These are phyloP conservation scores for Sporisorium scitamineum DNA, from an alignment of 1,284 basidiomycete genomes.

Conservation along the genomic window DNA sequence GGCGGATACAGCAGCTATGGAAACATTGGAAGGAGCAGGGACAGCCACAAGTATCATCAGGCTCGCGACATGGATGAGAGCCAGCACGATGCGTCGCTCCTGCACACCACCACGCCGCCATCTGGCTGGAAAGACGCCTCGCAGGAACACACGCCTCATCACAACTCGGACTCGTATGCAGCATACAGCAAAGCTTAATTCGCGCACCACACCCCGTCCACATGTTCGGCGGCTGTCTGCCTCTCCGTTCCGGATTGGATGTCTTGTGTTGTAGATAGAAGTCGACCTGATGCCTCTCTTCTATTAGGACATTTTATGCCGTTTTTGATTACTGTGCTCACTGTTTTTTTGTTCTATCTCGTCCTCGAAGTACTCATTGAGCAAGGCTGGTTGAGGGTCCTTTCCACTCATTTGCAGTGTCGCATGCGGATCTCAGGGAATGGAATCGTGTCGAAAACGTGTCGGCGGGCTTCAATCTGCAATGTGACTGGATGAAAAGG, in stretches of 20 bases:
- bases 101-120: constrained; percentile 12
- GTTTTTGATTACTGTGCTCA: too few relatives aligned
- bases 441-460: too few relatives aligned
- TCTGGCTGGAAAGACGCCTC: constrained; percentile 14
- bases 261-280: neutral
- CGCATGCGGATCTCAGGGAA: too few relatives aligned
- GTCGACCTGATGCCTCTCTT: neutral
- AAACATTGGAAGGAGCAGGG: constrained; percentile 8
- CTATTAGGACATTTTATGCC: neutral
- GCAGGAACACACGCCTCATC: neutral
- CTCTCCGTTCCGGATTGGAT: neutral
- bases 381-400: too few relatives aligned
- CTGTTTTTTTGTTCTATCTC: too few relatives aligned
- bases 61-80: constrained; percentile 7
- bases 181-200: constrained; percentile 1
- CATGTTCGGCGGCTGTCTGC: neutral
- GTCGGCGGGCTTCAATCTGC: too few relatives aligned
- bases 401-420: too few relatives aligned
- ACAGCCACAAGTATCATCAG: constrained; percentile 4
- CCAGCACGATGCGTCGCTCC: neutral
- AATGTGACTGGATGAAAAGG: too few relatives aligned
- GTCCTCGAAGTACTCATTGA: too few relatives aligned
- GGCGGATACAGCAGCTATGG: constrained; percentile 4
- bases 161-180: neutral
- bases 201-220: neutral